Evolutionary conservation across 2,329 filamentous ascomycete genomes (phyloP), one percentile per base, ranked within the genome.

Genomic region (Endocalyx cinctus): DNA sequence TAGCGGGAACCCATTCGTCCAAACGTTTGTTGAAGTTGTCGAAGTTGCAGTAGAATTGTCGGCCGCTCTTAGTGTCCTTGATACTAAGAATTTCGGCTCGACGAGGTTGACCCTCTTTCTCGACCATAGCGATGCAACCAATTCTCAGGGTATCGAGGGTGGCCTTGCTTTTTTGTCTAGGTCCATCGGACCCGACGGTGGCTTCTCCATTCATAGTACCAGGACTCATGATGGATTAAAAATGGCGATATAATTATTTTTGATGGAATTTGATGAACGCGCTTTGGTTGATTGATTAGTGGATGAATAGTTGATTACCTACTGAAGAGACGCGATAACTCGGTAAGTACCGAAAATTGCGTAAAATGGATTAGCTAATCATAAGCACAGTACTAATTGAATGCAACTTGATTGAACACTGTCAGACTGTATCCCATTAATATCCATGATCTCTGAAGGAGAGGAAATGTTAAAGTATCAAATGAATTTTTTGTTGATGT

Each of bases 51-150:
- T 96, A 96, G 56, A 90, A 96, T 35, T 86, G 84, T 25, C 87
- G 83, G 12, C 84, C 82, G 52, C 87, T 90, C 61, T 94, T 94
- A 15, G 86, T 84, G 39, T 89, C 86, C 54, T 86, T 83, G 49
- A 97, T 94, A 38, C 87, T 92, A n/a, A 98, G 69, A 43, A 98
- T 95, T 60, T 98, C 92, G 50, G 92, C 92, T 65, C 92, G 88
- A 50, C 92, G 82, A 41, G 84, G 75, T 53, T 89, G 81, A 40
- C 87, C 87, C 60, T 95, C 88, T 50, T 79, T 79, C 37, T 67
- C 62, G 27, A 79, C 75, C 67, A 72, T 71, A 15, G 74, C 74
- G 37, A 79, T 79, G 57, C 74, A 79, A 27, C 75, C 75, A 8
- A 70, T 64, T 33, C 66, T 67, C 48, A 97, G 72, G 18, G 88